Percentiles rank a stretch among this genome's conserved stretches.
Conservation (phyloP, 345 rosid genomes). For the Clarkia xantiana region DNA sequence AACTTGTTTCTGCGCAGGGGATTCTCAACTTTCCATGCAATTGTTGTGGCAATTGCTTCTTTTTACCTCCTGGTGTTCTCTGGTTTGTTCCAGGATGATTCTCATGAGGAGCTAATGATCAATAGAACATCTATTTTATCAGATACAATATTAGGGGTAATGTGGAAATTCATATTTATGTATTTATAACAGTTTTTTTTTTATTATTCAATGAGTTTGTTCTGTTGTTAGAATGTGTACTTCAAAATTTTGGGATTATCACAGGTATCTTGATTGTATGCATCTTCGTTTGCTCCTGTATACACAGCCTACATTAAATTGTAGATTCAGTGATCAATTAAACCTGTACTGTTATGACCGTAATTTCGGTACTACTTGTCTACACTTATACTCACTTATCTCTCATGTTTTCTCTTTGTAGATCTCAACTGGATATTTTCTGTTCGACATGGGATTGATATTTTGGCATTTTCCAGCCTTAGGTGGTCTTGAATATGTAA, state of each 20-base stretch:
- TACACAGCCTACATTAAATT: no score
- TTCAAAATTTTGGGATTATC: background rate
- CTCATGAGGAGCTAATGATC: conserved; percentile 33
- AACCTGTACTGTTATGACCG: no score
- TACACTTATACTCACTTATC: background rate
- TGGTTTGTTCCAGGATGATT: conserved; percentile 39
- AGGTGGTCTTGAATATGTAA: conserved; percentile 76
- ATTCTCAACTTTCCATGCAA: conserved; percentile 76
- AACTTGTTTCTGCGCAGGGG: conserved; percentile 37
- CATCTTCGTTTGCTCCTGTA: no score
- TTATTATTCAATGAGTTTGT: conserved; percentile 1
- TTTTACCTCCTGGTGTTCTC: conserved; percentile 46
- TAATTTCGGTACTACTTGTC: no score
- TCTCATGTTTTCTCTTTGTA: conserved; percentile 14
- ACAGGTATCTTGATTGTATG: no score
- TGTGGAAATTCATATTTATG: conserved; percentile 6
- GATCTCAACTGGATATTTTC: conserved; percentile 72
- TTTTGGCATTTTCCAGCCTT: conserved; percentile 59
- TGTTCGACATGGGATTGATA: conserved; percentile 65
- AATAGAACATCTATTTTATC: conserved; percentile 43
- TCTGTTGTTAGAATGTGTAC: background rate
- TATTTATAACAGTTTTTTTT: conserved; percentile 4
- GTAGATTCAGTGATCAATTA: no score
- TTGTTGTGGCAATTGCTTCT: conserved; percentile 47
- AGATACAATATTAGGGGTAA: conserved; percentile 54